A percentile compares a stretch with the other conserved stretches of the same genome.
phyloP scores from a whole-genome alignment of 345 rosid species.

The Abelmoschus esculentus region DNA sequence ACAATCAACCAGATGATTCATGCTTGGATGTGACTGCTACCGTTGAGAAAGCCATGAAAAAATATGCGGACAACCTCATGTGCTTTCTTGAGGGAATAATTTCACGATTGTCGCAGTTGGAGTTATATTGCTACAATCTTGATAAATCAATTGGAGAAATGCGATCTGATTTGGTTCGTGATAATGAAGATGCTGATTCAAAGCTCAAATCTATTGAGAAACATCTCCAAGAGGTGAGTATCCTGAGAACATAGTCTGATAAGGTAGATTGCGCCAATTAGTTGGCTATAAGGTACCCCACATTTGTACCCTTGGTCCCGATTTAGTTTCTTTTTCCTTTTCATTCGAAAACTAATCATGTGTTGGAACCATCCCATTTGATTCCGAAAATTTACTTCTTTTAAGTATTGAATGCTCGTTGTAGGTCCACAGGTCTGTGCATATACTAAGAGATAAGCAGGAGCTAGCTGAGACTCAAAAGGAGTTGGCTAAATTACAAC shows the following conservation, averaged over 20 bases:
- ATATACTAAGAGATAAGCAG: constrained; percentile 95
- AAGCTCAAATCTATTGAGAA: constrained; percentile 87
- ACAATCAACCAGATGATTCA: constrained; percentile 81
- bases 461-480: constrained; percentile 95
- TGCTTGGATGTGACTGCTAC: constrained; percentile 45
- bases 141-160: constrained; percentile 54
- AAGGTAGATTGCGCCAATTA: too few species aligned
- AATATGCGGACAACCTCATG: constrained; percentile 63
- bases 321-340: neutral
- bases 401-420: neutral
- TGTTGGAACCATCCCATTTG: neutral
- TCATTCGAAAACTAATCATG: neutral
- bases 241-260: neutral
- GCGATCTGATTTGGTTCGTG: constrained; percentile 68
- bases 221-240: constrained; percentile 84
- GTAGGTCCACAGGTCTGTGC: constrained; percentile 97
- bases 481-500: constrained; percentile 85
- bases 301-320: too few species aligned
- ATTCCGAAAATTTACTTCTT: too few species aligned
- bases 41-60: constrained; percentile 78
- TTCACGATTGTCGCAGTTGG: constrained; percentile 88
- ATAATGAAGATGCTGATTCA: constrained; percentile 58
- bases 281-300: too few species aligned
- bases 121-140: constrained; percentile 27
- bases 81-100: constrained; percentile 94